These are phyloP conservation scores for Solidago caesia DNA, from an alignment of 129 eudicot genomes.

Conservation along the genomic window DNA sequence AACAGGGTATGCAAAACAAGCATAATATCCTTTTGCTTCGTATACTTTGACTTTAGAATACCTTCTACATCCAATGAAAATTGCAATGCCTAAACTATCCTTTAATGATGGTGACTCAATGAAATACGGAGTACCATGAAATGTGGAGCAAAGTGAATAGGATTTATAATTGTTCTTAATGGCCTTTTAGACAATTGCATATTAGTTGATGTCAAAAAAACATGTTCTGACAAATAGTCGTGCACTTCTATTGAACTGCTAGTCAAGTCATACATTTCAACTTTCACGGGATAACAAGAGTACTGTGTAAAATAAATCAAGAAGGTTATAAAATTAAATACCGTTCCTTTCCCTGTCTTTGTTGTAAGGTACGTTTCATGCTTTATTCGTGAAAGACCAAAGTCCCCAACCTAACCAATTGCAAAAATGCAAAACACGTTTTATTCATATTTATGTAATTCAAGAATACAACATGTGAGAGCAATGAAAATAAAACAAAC, in stretches of 20 bases:
- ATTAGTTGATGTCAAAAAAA: background rate
- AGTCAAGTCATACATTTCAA: background rate
- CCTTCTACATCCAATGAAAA: background rate
- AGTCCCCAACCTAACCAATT: slow-evolving; percentile 84
- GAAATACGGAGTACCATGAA: background rate
- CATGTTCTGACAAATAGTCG: too few relatives aligned
- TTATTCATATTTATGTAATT: background rate
- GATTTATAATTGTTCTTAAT: background rate
- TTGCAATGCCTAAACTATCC: slow-evolving; percentile 8
- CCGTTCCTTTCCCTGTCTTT: slow-evolving; percentile 98
- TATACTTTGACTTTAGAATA: background rate
- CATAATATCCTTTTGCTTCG: background rate
- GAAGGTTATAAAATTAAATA: slow-evolving; percentile 31
- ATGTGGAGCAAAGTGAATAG: slow-evolving; percentile 4
- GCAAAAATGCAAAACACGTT: background rate
- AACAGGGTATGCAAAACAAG: background rate
- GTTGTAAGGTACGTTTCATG: slow-evolving; percentile 83
- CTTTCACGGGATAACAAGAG: background rate
- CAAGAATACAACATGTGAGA: background rate
- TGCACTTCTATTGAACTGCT: too few relatives aligned
- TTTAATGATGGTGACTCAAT: slow-evolving; percentile 5
- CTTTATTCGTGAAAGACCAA: slow-evolving; percentile 92
- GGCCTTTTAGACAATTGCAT: slow-evolving; percentile 2
- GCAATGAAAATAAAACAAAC: slow-evolving; percentile 34
- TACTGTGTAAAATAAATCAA: slow-evolving; percentile 16